These are phyloP conservation scores for Heliocybe sulcata DNA, from an alignment of 1,284 basidiomycete species.

Conservation along the genomic window DNA sequence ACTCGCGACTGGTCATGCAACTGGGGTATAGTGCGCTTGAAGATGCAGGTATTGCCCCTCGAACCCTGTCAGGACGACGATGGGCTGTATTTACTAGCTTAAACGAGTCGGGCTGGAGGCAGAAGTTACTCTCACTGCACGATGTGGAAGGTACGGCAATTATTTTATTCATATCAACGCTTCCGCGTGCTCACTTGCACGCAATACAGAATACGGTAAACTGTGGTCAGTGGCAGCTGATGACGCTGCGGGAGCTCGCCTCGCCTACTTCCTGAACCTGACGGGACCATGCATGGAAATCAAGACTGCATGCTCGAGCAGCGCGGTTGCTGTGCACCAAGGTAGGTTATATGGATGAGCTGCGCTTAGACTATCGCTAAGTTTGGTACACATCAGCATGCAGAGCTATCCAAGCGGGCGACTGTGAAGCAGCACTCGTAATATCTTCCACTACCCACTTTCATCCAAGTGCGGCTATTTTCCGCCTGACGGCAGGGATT, in stretches of 20 bases:
- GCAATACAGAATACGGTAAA: neutral
- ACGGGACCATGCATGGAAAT: constrained; percentile 12
- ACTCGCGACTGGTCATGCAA: constrained; percentile 9
- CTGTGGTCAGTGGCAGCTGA: constrained; percentile 1
- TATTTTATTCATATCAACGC: neutral
- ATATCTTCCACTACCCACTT: constrained; percentile 12
- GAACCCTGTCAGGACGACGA: constrained; percentile 5
- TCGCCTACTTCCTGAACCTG: constrained; percentile 13
- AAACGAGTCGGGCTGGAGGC: constrained; percentile 14
- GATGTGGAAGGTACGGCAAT: no score
- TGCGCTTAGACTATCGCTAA: neutral
- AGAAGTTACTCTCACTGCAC: no score
- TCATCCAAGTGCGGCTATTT: constrained; percentile 8
- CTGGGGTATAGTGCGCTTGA: constrained; percentile 12
- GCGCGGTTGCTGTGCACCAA: constrained; percentile 14
- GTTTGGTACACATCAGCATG: constrained; percentile 9
- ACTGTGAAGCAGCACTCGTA: constrained; percentile 13
- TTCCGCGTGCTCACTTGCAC: neutral
- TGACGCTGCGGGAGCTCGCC: constrained; percentile 6
- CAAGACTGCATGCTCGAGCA: constrained; percentile 15
- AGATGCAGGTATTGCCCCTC: constrained; percentile 12
- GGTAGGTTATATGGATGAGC: constrained; percentile 8
- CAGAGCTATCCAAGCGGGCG: constrained; percentile 10
- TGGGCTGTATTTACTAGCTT: constrained; percentile 12
- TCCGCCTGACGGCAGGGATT: constrained; percentile 11